Base-by-base conservation (phyloP, 1,139 yeast genomes). In the Kodamaea sp. region DNA sequence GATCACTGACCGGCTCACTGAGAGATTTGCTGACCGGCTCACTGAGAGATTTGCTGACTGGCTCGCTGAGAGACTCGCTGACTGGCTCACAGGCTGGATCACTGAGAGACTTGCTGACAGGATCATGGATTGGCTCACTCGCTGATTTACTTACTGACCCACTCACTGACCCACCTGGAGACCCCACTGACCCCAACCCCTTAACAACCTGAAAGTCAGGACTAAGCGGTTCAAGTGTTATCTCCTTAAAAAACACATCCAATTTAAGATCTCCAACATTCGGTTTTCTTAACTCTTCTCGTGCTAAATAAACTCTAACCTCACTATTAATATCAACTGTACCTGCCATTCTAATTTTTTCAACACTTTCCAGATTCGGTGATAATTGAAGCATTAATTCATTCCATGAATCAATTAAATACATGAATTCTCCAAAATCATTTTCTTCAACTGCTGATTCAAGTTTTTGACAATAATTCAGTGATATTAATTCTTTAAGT, bases 341-440 rank as follows among this genome's bases (percentile, higher is more conserved):
- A 5, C 15, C 40, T 8, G 9, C 27, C 5, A 12, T 11, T 5
- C 31, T 11, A 8, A 43, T 27, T n/a, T 27, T 27, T 4, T 38
- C 39, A 7, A 40, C 35, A 5, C 43, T 45, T 6, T 43, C 42
- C 2, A 41, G 31, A 38, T 55, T 61, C 0, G 76, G 76, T 1
- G 71, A 53, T 9, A 71, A 55, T 26, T 54, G 52, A 15, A 67
- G 32, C 71, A 70, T 67, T 36, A 71, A 52, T 11, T 44, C 38
- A 42, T 71, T 72, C 77, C 76, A 72, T 40, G 58, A 63, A 47
- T 71, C 76, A 30, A 72, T 56, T 7, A 67, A 52, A 27, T 39
- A 43, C 64, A 70, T 57, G 44, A 72, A 72, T 6, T 47, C 49
- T 8, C 52, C 49, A 39, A 72, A 66, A 40, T 65, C 63, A 42